Evolutionary conservation across 140 eudicot genomes (phyloP).

Genomic region (Bidens hawaiensis): DNA sequence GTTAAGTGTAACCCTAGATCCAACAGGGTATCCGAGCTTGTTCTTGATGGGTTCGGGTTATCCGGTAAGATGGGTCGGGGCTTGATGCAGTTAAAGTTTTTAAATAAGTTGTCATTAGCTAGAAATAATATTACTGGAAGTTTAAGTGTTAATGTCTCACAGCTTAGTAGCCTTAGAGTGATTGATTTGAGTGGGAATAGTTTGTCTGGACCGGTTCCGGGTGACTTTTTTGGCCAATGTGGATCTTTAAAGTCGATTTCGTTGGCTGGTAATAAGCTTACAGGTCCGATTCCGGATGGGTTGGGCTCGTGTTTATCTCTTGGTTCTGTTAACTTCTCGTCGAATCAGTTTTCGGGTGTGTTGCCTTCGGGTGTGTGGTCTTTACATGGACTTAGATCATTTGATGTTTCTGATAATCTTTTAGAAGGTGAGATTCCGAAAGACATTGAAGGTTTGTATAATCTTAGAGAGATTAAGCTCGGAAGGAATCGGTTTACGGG

Average conservation of each 20-base stretch:
- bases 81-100: constrained; percentile 51
- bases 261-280: constrained; percentile 52
- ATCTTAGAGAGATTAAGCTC: constrained; percentile 51
- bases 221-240: constrained; percentile 65
- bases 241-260: constrained; percentile 70
- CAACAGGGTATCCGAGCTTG: constrained; percentile 73
- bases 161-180: constrained; percentile 47
- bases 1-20: constrained; percentile 82
- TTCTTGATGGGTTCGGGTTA: constrained; percentile 68
- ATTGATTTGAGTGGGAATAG: constrained; percentile 72
- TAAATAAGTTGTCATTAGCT: constrained; percentile 63
- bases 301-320: constrained; percentile 58
- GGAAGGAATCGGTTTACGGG: constrained; percentile 60
- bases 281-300: constrained; percentile 66
- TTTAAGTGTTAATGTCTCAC: constrained; percentile 41
- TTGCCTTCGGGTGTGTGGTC: constrained; percentile 62
- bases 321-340: constrained; percentile 50
- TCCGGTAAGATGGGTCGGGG: constrained; percentile 79
- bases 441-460: constrained; percentile 56
- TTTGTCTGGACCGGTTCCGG: constrained; percentile 45
- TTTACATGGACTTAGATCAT: constrained; percentile 57
- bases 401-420: constrained; percentile 71
- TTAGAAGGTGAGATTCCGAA: constrained; percentile 69
- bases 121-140: constrained; percentile 70
- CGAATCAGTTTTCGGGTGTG: constrained; percentile 69